phyloP scores from a whole-genome alignment of 2,329 filamentous ascomycete species.

The Trichoderma polysporum region DNA sequence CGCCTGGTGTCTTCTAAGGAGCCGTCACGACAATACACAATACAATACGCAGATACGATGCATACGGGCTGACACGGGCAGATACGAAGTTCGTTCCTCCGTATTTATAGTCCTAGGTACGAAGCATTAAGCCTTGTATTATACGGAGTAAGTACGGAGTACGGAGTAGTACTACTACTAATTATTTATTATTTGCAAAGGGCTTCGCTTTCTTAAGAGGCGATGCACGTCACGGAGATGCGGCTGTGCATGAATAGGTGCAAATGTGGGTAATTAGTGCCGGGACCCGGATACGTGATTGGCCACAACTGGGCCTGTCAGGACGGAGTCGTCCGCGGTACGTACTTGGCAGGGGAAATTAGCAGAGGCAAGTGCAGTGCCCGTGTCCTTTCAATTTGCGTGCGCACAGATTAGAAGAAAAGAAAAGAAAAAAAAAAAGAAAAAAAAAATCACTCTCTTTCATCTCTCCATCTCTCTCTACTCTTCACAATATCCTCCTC shows the following conservation, averaged over 20 bases:
- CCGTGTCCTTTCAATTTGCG: background rate
- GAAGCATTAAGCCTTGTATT: no score
- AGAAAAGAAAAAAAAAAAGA: background rate
- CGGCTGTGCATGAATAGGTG: conserved; percentile 4
- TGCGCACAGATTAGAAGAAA: background rate
- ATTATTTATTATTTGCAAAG: no score
- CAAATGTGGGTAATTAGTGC: background rate
- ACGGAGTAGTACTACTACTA: no score
- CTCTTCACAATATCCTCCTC: background rate
- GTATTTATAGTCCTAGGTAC: background rate
- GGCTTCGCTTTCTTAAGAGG: background rate
- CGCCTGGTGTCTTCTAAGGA: no score
- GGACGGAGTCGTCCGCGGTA: background rate
- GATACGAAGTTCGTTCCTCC: background rate
- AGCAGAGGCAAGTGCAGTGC: background rate
- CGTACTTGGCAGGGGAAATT: background rate
- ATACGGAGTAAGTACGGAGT: no score
- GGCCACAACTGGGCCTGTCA: background rate
- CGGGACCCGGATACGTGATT: background rate
- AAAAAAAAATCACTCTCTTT: background rate
- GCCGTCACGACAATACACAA: background rate
- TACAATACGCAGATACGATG: background rate
- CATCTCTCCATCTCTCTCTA: background rate
- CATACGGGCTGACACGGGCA: no score
- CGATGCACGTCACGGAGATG: background rate